phyloP scores from a whole-genome alignment of 352 stramenopile species.

The Pythium aquatile region DNA sequence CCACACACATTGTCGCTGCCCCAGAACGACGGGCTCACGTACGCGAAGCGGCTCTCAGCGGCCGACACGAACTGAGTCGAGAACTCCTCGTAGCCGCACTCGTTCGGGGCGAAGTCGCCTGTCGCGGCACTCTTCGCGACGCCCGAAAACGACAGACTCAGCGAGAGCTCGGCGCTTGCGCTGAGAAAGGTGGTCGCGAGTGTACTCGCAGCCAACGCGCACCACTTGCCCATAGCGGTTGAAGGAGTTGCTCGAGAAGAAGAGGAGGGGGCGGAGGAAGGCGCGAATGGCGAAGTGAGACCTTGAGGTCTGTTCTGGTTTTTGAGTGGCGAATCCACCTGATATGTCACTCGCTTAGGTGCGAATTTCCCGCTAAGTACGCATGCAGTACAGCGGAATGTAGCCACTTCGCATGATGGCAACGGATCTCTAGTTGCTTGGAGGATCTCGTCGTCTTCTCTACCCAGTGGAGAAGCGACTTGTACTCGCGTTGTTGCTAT shows the following conservation, averaged over 20 bases:
- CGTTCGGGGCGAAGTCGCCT: conserved; percentile 26
- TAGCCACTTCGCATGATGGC: neutral
- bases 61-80: conserved; percentile 25
- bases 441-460: neutral
- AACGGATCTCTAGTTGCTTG: neutral
- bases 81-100: conserved; percentile 28
- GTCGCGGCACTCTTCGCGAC: conserved; percentile 21
- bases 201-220: neutral
- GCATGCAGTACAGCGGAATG: neutral
- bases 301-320: too few relatives aligned
- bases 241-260: neutral
- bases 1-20: conserved; percentile 16
- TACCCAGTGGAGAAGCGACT: neutral
- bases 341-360: neutral
- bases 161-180: conserved; percentile 2
- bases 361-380: neutral
- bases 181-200: neutral
- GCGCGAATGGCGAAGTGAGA: neutral
- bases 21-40: conserved; percentile 19
- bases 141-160: conserved; percentile 15
- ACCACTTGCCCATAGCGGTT: neutral
- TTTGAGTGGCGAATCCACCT: neutral
- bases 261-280: neutral
- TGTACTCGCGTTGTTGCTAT: neutral
- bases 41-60: conserved; percentile 31